phyloP scores from a whole-genome alignment of 805 yeast species.

The Lipomyces lipofer region DNA sequence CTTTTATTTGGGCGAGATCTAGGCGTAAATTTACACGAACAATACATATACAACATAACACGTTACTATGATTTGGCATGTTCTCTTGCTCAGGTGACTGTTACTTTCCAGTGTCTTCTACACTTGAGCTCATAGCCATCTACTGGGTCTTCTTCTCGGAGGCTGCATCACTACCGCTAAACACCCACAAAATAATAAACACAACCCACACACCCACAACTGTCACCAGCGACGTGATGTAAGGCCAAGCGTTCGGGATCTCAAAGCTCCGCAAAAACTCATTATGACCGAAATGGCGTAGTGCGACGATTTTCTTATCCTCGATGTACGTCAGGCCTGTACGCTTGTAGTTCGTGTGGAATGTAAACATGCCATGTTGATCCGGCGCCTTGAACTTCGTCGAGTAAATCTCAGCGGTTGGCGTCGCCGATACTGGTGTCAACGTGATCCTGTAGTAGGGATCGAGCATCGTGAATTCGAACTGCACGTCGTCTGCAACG shows the following conservation, averaged over 20 bases:
- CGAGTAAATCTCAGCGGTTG: constrained; percentile 48
- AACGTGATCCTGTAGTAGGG: constrained; percentile 87
- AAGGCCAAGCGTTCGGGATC: constrained; percentile 91
- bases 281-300: constrained; percentile 92
- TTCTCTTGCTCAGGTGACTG: too few relatives aligned
- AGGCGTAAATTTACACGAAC: not conserved
- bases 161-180: constrained; percentile 3
- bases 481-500: constrained; percentile 62
- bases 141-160: constrained; percentile 17
- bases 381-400: constrained; percentile 76
- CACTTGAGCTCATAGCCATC: not conserved
- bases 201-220: constrained; percentile 76
- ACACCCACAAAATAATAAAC: constrained; percentile 61
- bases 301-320: constrained; percentile 70
- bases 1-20: not conserved
- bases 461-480: constrained; percentile 86
- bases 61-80: too few relatives aligned
- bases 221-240: constrained; percentile 65
- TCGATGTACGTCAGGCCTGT: constrained; percentile 69
- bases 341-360: constrained; percentile 73
- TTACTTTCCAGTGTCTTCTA: not conserved
- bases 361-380: constrained; percentile 95
- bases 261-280: constrained; percentile 93
- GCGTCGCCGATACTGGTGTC: constrained; percentile 44
- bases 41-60: not conserved